Evolutionary conservation across 495 filamentous ascomycete genomes (phyloP).

Genomic region (Neurospora sp.): DNA sequence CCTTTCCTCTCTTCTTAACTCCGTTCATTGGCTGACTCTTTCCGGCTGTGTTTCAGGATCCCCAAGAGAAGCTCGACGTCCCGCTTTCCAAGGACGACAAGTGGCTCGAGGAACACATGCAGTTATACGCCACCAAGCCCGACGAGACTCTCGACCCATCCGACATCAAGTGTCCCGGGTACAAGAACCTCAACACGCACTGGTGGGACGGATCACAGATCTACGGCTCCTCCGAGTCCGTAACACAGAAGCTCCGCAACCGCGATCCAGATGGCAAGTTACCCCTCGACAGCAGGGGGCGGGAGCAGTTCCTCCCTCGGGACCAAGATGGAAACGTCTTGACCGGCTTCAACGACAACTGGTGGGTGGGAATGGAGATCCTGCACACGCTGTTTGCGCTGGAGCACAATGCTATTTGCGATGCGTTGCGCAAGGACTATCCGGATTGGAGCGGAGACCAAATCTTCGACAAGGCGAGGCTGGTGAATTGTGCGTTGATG

Average conservation of each 20-base stretch:
- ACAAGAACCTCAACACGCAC: slow-evolving; percentile 30
- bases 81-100: slow-evolving; percentile 21
- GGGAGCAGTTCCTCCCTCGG: slow-evolving; percentile 25
- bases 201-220: slow-evolving; percentile 40
- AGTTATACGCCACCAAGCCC: slow-evolving; percentile 18
- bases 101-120: slow-evolving; percentile 24
- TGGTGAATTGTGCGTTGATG: slow-evolving; percentile 37
- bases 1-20: neutral
- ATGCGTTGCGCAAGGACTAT: slow-evolving; percentile 18
- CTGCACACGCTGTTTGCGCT: slow-evolving; percentile 35
- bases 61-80: slow-evolving; percentile 16
- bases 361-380: slow-evolving; percentile 36
- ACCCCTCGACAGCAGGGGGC: slow-evolving; percentile 11
- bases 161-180: slow-evolving; percentile 27
- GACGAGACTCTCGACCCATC: slow-evolving; percentile 19
- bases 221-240: slow-evolving; percentile 30
- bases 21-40: neutral
- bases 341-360: slow-evolving; percentile 36
- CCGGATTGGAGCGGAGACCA: slow-evolving; percentile 25
- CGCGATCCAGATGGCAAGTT: slow-evolving; percentile 26
- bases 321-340: slow-evolving; percentile 21
- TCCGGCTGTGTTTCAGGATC: neutral
- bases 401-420: slow-evolving; percentile 35
- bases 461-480: slow-evolving; percentile 34
- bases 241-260: slow-evolving; percentile 23